Base-by-base conservation (phyloP, 352 stramenopile species). In the Phytophthora kernoviae region DNA sequence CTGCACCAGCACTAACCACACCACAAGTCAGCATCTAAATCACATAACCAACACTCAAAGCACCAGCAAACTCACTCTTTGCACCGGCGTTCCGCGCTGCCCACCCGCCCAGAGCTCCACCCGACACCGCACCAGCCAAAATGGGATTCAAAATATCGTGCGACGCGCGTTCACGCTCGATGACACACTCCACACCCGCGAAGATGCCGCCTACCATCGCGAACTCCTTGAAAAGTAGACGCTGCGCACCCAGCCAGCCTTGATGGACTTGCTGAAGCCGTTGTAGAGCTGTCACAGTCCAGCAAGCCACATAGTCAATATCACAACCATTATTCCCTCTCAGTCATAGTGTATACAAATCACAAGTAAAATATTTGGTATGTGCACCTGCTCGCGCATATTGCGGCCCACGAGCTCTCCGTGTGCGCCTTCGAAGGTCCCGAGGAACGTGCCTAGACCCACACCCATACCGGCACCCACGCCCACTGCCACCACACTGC, bases 221-320 rank as follows among this genome's bases (percentile, higher is more conserved):
- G 67, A 96, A 96, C 63, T 96, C 84, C 87, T 96, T 53, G 85
- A 85, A 48, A 93, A 96, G 81, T 96, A 94, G 44, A 93, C 57
- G 63, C 87, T 96, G 58, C 87, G 85, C 45, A 78, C 65, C 63
- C 90, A 94, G 22, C 84, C 76, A 18, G 87, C 77, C 42, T 80
- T 70, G 49, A 93, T 81, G 17, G 85, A 93, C 73, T 93, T 93
- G 59, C 82, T 73, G 60, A 96, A 93, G 49, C 87, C 87, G 26
- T 94, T 88, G 46, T 84, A 89, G 6, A 96, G 87, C 80, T 95
- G 43, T 45, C 26, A 66, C 27, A 42, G 7, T 27, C 9, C 10
- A 30, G n/a, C 12, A 54, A 11, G 39, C 15, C 55, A 47, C 17
- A 17, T 18, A 66, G 1, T 22, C 8, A 34, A 12, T n/a, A n/a